Base-by-base conservation (phyloP, 1,284 basidiomycete species). In the Ustilago loliicola region DNA sequence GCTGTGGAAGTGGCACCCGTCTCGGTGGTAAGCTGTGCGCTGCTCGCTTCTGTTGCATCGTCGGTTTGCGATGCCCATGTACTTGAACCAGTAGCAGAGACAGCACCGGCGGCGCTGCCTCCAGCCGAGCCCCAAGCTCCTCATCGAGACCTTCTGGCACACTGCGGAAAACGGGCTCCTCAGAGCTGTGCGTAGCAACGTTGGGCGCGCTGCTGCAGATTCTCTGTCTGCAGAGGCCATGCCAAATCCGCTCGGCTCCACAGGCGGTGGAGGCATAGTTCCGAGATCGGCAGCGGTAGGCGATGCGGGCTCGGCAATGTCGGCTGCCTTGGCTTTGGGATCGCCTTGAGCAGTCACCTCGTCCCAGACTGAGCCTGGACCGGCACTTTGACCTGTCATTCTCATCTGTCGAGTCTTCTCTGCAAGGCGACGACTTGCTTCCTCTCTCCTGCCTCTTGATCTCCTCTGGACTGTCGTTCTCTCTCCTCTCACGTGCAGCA, bases 381-480 rank as follows among this genome's bases (percentile, higher is more conserved):
- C 70, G 21, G 78, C 72, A 34, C 72, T 72, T 53, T 81, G 68
- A 30, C 69, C 74, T 4, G 67, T 78, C 70, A 80, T 67, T 36
- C 80, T 75, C 77, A 81, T 81, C 51, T 81, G 73, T 13, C 73
- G 64, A 10, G 80, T 84, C 74, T 83, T 84, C 57, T 84, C 83
- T 13, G 80, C 82, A n/a, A 84, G 67, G 29, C 77, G 59, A 13
- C 77, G 69, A 61, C 82, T 72, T 2, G 81, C 81, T 55, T 83
- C 83, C 61, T 84, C 80, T n/a, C 74, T 86, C 85, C 57, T 85
- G 83, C 38, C 82, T 61, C 61, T 74, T 77, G 64, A 81, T 79
- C 64, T 84, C 83, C 38, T 86, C 85, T 7, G 84, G 80, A 29
- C 72, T 81, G 66, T 85, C 84, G 60, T 83, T 85, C 59, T 86